phyloP scores from a whole-genome alignment of 768 basidiomycete genomes.

The Xerocomus potaroensis region DNA sequence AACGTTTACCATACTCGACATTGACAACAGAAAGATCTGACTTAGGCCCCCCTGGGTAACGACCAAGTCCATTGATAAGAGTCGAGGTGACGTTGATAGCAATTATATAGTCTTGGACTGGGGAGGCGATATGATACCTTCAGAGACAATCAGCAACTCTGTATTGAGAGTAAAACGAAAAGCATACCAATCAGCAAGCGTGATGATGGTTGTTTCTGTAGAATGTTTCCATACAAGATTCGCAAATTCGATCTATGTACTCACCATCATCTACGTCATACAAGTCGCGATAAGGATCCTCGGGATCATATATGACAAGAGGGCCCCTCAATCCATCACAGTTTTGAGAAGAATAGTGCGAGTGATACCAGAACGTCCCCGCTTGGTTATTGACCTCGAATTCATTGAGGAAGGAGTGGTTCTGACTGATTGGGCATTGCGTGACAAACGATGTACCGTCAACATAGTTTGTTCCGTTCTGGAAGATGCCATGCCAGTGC shows the following conservation, averaged over 20 bases:
- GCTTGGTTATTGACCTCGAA: slow-evolving; percentile 22
- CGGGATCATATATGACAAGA: slow-evolving; percentile 39
- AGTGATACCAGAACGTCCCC: slow-evolving; percentile 36
- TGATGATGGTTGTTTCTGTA: slow-evolving; percentile 23
- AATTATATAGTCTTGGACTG: slow-evolving; percentile 17
- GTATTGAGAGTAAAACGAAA: neutral
- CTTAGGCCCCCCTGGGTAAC: slow-evolving; percentile 33
- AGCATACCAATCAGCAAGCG: slow-evolving; percentile 24
- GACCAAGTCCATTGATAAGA: slow-evolving; percentile 31
- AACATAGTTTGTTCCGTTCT: slow-evolving; percentile 38
- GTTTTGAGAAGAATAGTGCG: slow-evolving; percentile 35
- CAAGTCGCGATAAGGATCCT: slow-evolving; percentile 34
- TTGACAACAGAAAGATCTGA: slow-evolving; percentile 36
- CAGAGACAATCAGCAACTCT: neutral
- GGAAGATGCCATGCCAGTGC: slow-evolving; percentile 57
- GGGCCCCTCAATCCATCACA: slow-evolving; percentile 39
- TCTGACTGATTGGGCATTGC: slow-evolving; percentile 30
- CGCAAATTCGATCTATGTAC: neutral
- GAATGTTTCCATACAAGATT: neutral
- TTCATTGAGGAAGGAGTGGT: slow-evolving; percentile 21
- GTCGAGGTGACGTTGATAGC: slow-evolving; percentile 19
- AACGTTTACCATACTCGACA: slow-evolving; percentile 36
- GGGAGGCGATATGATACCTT: slow-evolving; percentile 22
- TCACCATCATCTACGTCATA: slow-evolving; percentile 47
- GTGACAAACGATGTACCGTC: slow-evolving; percentile 43